Conservation (phyloP, 805 yeast species). For the Lipomyces chichibuensis region DNA sequence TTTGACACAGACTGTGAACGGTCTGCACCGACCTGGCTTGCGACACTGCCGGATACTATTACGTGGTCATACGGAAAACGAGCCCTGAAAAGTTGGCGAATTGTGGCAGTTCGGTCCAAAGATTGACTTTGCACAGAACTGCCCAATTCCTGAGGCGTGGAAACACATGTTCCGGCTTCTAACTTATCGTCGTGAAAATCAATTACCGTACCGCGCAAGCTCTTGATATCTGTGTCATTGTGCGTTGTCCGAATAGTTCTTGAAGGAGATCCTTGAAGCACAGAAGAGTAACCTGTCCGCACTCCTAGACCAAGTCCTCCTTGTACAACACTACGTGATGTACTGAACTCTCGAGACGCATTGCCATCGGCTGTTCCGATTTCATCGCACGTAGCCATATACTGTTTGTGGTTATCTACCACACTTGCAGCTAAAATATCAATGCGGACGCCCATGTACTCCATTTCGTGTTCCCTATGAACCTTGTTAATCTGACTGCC, state of each 20-base stretch:
- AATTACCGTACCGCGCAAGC: conserved; percentile 12
- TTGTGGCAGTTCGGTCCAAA: neutral
- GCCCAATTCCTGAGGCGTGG: neutral
- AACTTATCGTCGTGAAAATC: neutral
- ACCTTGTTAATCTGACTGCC: neutral
- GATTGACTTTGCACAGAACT: neutral
- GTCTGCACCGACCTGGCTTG: neutral
- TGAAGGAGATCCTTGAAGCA: conserved; percentile 17
- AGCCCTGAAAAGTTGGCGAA: neutral
- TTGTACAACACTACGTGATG: neutral
- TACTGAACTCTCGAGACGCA: neutral
- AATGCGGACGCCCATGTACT: conserved; percentile 29
- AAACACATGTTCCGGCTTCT: neutral
- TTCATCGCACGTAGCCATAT: neutral
- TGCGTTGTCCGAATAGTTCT: conserved; percentile 3
- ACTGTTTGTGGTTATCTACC: conserved; percentile 30
- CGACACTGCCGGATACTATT: neutral
- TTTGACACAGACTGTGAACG: neutral
- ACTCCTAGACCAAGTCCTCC: neutral
- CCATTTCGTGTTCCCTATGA: neutral
- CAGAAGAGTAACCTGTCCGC: neutral
- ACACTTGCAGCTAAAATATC: conserved; percentile 42
- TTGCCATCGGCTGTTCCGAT: neutral
- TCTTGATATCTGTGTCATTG: conserved; percentile 15
- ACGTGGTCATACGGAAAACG: neutral